These are phyloP conservation scores for Penicillium digitatum DNA, from an alignment of 2,329 filamentous ascomycete species.

Conservation along the genomic window DNA sequence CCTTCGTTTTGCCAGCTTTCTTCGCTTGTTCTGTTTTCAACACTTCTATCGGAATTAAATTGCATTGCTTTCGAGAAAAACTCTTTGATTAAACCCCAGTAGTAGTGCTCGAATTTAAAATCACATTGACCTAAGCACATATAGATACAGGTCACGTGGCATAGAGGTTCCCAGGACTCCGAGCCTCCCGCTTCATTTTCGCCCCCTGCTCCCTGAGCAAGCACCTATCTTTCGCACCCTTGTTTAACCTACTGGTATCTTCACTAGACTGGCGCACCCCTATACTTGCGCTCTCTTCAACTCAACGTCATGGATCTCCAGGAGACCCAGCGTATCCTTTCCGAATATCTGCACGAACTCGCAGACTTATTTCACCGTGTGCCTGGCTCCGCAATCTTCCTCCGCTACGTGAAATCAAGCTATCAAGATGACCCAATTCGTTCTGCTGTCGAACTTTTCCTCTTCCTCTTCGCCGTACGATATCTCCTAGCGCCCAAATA, in stretches of 20 bases:
- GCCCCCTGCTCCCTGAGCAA: background rate
- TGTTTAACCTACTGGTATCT: background rate
- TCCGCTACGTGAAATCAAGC: slow-evolving; percentile 93
- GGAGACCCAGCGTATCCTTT: slow-evolving; percentile 52
- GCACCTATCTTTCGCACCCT: background rate
- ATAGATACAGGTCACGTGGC: background rate
- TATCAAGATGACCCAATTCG: slow-evolving; percentile 97
- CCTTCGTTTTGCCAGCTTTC: slow-evolving; percentile 27
- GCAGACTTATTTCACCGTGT: slow-evolving; percentile 76
- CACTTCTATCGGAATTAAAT: slow-evolving; percentile 25
- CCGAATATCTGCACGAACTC: slow-evolving; percentile 53
- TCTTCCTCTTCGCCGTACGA: slow-evolving; percentile 91
- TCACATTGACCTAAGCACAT: background rate
- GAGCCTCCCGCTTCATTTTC: slow-evolving; percentile 1
- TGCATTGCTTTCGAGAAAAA: slow-evolving; percentile 22
- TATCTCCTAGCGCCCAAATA: slow-evolving; percentile 92
- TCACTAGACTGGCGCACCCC: slow-evolving; percentile 4
- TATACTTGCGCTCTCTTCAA: slow-evolving; percentile 6
- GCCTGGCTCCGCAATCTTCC: slow-evolving; percentile 87
- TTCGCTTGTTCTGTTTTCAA: slow-evolving; percentile 22
- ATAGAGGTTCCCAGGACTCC: background rate
- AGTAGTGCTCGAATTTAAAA: background rate
- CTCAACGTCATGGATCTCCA: slow-evolving; percentile 52
- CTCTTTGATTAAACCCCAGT: background rate
- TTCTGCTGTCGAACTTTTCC: slow-evolving; percentile 84